Conservation (phyloP, 345 rosid species). For the Brassica incana region DNA sequence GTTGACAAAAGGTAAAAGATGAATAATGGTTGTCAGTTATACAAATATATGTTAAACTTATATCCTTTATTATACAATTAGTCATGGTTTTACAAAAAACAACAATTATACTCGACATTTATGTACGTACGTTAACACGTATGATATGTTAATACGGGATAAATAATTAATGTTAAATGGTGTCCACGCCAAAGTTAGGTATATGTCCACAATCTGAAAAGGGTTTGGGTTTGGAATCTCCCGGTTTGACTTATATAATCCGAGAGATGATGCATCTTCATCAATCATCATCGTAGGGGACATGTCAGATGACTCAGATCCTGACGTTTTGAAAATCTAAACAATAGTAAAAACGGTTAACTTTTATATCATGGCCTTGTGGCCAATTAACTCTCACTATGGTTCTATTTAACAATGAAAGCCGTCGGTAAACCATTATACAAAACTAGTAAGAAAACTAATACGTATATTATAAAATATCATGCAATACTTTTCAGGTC, state of each 20-base stretch:
- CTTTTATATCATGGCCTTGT: not conserved
- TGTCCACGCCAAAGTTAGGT: conserved; percentile 20
- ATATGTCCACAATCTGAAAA: conserved; percentile 33
- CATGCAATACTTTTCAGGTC: not conserved
- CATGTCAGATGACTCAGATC: conserved; percentile 1
- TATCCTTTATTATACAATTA: not conserved
- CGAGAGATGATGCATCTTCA: conserved; percentile 27
- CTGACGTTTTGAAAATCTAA: conserved; percentile 18
- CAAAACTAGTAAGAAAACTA: not conserved
- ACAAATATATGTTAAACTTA: not conserved
- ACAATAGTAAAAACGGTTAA: not conserved
- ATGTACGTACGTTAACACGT: not conserved
- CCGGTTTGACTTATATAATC: conserved; percentile 30
- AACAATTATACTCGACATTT: conserved; percentile 4
- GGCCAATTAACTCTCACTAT: not conserved
- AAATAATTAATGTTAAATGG: not conserved
- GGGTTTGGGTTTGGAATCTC: conserved; percentile 40
- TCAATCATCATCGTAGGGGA: conserved; percentile 27
- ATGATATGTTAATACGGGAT: not conserved
- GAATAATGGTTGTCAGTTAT: not conserved
- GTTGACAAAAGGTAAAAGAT: conserved; percentile 5
- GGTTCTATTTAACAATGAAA: conserved; percentile 7
- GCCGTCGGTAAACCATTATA: conserved; percentile 39
- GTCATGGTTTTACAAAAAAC: not conserved
- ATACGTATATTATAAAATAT: not conserved